Percentiles rank a stretch among this genome's conserved stretches.
phyloP scores from a whole-genome alignment of 2,329 filamentous ascomycete species.

The Botryotinia convoluta region DNA sequence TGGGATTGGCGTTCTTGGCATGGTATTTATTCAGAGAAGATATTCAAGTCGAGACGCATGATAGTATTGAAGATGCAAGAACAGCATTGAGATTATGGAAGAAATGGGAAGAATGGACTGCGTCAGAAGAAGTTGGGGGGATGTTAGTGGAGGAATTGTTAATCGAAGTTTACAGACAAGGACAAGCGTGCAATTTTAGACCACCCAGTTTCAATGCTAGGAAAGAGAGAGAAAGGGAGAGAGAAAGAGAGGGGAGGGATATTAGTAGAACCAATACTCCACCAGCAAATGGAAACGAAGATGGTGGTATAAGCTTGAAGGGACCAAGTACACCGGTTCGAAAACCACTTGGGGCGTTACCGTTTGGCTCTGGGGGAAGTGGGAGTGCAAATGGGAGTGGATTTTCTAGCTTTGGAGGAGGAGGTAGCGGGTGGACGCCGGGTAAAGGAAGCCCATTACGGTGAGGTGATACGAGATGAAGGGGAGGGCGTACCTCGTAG shows the following conservation, averaged over 20 bases:
- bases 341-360: slow-evolving; percentile 3
- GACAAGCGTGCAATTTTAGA: slow-evolving; percentile 55
- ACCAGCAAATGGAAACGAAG: slow-evolving; percentile 36
- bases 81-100: slow-evolving; percentile 86
- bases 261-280: slow-evolving; percentile 54
- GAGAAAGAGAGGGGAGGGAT: slow-evolving; percentile 47
- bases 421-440: slow-evolving; percentile 10
- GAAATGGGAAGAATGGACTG: slow-evolving; percentile 78
- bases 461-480: background rate
- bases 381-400: slow-evolving; percentile 11
- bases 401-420: slow-evolving; percentile 5
- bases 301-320: background rate
- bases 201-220: slow-evolving; percentile 45
- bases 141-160: slow-evolving; percentile 81
- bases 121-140: slow-evolving; percentile 57
- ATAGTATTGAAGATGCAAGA: slow-evolving; percentile 91
- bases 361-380: slow-evolving; percentile 9
- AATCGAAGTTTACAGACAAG: slow-evolving; percentile 77
- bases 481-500: background rate
- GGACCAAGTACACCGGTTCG: slow-evolving; percentile 19
- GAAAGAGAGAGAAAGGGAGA: slow-evolving; percentile 43
- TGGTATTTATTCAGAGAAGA: slow-evolving; percentile 90
- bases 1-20: slow-evolving; percentile 86
- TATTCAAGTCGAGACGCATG: slow-evolving; percentile 89
- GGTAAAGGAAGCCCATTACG: slow-evolving; percentile 18